Conservation (phyloP, 345 rosid genomes). For the Camelina laxa region DNA sequence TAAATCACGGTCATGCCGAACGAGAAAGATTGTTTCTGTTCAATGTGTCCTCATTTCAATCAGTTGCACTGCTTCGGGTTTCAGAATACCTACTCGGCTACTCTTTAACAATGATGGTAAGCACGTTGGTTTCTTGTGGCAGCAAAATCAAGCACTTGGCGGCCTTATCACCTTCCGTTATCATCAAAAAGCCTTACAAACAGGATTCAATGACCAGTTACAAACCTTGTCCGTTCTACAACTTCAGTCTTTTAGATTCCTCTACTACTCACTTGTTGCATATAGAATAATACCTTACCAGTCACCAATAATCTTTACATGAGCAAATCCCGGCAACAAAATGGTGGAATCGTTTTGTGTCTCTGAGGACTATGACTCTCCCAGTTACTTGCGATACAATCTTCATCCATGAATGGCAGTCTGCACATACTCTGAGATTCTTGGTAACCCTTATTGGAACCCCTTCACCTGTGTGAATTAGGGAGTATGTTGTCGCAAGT, state of each 20-base stretch:
- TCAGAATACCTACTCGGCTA: conserved; percentile 66
- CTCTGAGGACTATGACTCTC: conserved; percentile 61
- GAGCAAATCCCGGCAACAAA: conserved; percentile 60
- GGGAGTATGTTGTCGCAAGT: conserved; percentile 55
- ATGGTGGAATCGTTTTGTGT: conserved; percentile 69
- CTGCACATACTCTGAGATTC: conserved; percentile 67
- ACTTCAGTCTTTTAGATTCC: not conserved
- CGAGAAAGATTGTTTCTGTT: too few species aligned
- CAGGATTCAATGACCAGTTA: too few species aligned
- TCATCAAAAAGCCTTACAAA: too few species aligned
- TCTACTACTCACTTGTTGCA: conserved; percentile 5
- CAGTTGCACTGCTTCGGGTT: conserved; percentile 68
- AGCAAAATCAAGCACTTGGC: conserved; percentile 62
- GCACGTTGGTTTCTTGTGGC: conserved; percentile 64
- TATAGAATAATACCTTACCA: not conserved
- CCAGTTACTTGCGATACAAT: conserved; percentile 45
- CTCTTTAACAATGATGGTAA: conserved; percentile 64
- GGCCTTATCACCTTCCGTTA: too few species aligned
- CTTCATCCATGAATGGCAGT: conserved; percentile 61
- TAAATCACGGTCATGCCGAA: too few species aligned
- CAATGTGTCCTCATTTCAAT: conserved; percentile 44
- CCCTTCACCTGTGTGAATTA: conserved; percentile 50
- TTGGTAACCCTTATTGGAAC: conserved; percentile 58
- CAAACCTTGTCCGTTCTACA: not conserved
- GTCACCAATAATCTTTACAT: conserved; percentile 65